phyloP scores from a whole-genome alignment of 768 basidiomycete genomes.

The Porpolomopsis calyptriformis region DNA sequence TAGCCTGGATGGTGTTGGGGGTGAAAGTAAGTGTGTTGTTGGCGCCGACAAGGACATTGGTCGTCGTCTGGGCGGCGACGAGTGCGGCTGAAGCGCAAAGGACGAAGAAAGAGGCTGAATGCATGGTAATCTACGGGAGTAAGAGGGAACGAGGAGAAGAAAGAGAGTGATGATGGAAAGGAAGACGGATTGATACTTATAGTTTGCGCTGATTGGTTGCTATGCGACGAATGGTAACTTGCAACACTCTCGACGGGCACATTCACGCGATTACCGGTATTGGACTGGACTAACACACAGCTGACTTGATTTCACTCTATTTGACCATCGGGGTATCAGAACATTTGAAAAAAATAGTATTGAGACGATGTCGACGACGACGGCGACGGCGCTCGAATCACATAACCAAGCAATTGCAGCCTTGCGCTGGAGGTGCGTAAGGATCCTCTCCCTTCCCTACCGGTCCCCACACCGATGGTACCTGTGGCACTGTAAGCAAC shows the following conservation, averaged over 20 bases:
- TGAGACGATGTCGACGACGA: no score
- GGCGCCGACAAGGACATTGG: conserved; percentile 13
- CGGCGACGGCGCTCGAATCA: no score
- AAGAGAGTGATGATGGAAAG: not conserved
- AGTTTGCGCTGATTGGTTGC: no score
- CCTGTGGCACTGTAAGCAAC: conserved; percentile 32
- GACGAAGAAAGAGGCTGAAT: conserved; percentile 23
- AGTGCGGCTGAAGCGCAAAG: conserved; percentile 27
- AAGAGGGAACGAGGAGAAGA: not conserved
- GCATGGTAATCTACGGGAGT: not conserved
- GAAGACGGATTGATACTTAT: not conserved
- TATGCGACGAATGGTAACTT: no score
- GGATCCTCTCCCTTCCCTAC: conserved; percentile 86
- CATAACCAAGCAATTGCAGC: conserved; percentile 67
- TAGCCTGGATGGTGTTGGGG: conserved; percentile 15
- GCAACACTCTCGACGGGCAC: no score
- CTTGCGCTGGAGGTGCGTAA: conserved; percentile 71
- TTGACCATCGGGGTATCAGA: no score
- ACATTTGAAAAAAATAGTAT: no score
- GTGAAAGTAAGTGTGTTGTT: conserved; percentile 12
- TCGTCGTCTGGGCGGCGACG: conserved; percentile 16
- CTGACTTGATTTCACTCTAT: no score
- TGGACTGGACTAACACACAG: no score
- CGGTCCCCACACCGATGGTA: conserved; percentile 92
- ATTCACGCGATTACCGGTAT: no score